Conservation (phyloP, 257 asterid species). For the Nicotiana undulata region DNA sequence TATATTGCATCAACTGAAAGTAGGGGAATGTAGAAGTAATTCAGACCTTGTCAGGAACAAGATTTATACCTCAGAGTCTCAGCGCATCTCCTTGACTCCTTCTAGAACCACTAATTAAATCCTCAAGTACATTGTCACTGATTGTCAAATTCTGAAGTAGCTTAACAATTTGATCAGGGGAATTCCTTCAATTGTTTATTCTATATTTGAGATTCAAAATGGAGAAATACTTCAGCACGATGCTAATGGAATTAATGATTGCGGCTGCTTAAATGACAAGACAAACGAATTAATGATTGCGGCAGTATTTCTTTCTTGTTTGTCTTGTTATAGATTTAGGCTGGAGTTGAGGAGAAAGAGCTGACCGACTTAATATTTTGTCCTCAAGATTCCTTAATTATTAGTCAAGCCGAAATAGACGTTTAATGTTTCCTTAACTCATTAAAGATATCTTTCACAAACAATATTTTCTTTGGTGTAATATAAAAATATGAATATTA, state of each 20-base stretch:
- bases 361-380: too few relatives aligned
- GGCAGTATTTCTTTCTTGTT: too few relatives aligned
- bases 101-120: background rate
- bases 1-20: too few relatives aligned
- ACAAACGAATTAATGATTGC: background rate
- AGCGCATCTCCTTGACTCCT: background rate
- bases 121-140: background rate
- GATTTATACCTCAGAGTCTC: background rate
- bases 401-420: too few relatives aligned
- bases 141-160: background rate
- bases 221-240: background rate
- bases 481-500: too few relatives aligned
- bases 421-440: too few relatives aligned
- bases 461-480: too few relatives aligned
- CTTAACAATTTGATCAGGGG: background rate
- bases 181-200: background rate
- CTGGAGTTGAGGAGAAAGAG: too few relatives aligned
- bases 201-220: background rate
- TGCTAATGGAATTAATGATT: background rate
- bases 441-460: too few relatives aligned
- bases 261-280: background rate
- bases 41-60: background rate
- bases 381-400: too few relatives aligned
- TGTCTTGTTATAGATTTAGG: too few relatives aligned
- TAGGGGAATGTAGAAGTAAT: background rate